Conservation (phyloP, 371 early-diverging fungal species). For the Amoeboaphelidium protococcarum region DNA sequence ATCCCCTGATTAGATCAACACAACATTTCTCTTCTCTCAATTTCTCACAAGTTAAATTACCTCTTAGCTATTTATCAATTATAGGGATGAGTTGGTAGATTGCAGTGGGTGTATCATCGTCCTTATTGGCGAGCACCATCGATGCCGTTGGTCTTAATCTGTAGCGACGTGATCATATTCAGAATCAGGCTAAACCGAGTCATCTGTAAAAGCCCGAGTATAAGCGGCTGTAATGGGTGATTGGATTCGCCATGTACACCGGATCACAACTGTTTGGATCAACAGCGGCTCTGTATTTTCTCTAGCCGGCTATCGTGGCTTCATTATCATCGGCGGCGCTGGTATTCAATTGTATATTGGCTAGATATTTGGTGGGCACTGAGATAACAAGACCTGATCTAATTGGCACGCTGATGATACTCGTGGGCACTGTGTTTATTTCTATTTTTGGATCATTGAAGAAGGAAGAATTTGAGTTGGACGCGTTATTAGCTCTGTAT, state of each 20-base stretch:
- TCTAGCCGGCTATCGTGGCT: constrained; percentile 45
- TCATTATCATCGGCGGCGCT: constrained; percentile 36
- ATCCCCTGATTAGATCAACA: no score
- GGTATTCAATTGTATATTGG: constrained; percentile 39
- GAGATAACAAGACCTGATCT: constrained; percentile 31
- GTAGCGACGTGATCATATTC: constrained; percentile 33
- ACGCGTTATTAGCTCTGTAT: not conserved
- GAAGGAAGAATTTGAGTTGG: not conserved
- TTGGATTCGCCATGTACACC: constrained; percentile 33
- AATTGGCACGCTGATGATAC: constrained; percentile 31
- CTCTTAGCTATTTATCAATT: no score
- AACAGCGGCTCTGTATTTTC: constrained; percentile 32
- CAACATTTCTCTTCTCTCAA: no score
- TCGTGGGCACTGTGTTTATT: constrained; percentile 26
- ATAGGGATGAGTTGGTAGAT: no score
- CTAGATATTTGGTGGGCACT: constrained; percentile 33
- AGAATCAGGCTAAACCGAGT: constrained; percentile 17
- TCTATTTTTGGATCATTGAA: not conserved
- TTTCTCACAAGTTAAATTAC: no score
- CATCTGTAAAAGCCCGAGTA: constrained; percentile 27
- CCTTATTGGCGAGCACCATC: constrained; percentile 21
- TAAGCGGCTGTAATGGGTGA: constrained; percentile 32
- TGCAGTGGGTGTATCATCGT: not conserved
- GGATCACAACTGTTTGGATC: constrained; percentile 31
- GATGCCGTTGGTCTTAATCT: constrained; percentile 40